These are phyloP conservation scores for Rhynchosporium agropyri DNA, from an alignment of 2,329 filamentous ascomycete species.

Conservation along the genomic window DNA sequence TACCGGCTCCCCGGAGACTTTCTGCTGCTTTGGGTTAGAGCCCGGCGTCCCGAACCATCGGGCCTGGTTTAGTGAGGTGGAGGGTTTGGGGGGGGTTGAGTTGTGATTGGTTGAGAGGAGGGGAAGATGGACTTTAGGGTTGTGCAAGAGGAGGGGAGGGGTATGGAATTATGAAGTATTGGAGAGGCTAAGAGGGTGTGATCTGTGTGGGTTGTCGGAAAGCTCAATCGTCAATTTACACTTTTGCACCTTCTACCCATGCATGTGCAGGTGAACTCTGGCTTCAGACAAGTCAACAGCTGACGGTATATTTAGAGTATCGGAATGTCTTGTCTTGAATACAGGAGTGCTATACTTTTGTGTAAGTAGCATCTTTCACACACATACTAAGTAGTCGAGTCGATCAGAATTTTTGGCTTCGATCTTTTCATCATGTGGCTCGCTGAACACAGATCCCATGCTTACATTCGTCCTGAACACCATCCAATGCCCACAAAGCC, in stretches of 20 bases:
- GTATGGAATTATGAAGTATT: background rate
- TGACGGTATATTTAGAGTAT: no score
- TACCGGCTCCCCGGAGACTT: constrained; percentile 25
- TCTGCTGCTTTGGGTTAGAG: constrained; percentile 8
- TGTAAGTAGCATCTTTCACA: no score
- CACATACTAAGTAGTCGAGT: no score
- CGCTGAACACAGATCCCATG: no score
- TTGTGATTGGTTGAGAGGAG: constrained; percentile 7
- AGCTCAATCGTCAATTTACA: background rate
- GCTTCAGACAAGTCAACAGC: background rate
- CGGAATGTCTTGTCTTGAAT: no score
- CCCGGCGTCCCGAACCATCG: constrained; percentile 2
- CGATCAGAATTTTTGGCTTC: no score
- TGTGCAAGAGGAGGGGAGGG: background rate
- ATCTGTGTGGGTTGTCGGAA: background rate
- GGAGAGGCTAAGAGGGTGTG: background rate
- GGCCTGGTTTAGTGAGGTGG: constrained; percentile 11
- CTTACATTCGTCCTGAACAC: no score
- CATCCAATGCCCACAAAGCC: no score
- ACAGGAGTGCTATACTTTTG: no score
- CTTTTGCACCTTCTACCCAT: no score
- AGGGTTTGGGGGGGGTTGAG: no score
- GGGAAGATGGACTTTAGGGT: background rate
- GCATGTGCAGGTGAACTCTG: background rate
- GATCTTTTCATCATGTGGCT: no score